These are phyloP conservation scores for Pelargonium nanum DNA, from an alignment of 345 rosid species.

Conservation along the genomic window DNA sequence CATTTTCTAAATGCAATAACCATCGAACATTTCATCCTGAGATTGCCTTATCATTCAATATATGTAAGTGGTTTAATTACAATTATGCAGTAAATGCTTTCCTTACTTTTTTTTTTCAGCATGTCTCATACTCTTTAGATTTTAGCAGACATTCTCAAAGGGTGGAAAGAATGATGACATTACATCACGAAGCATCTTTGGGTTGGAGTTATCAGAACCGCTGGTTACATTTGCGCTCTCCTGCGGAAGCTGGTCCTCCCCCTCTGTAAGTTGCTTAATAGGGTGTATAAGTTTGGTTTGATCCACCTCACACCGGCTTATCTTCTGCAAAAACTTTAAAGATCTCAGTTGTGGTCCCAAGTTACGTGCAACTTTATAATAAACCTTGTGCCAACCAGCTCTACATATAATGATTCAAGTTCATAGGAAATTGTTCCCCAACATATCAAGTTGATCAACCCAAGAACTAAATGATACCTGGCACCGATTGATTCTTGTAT, in stretches of 20 bases:
- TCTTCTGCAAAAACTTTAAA: not conserved
- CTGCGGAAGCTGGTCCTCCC: slow-evolving; percentile 96
- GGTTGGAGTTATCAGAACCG: slow-evolving; percentile 73
- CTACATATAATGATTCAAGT: not conserved
- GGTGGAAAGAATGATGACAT: slow-evolving; percentile 46
- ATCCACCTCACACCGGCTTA: slow-evolving; percentile 2
- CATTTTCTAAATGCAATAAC: slow-evolving; percentile 52
- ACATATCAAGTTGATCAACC: not conserved
- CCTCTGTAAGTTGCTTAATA: slow-evolving; percentile 52
- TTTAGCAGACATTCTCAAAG: slow-evolving; percentile 29
- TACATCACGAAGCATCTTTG: slow-evolving; percentile 49
- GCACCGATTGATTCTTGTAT: not conserved
- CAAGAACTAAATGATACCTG: not conserved
- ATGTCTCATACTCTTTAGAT: slow-evolving; percentile 10
- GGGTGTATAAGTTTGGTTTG: not conserved
- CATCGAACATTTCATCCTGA: slow-evolving; percentile 75
- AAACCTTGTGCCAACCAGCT: not conserved
- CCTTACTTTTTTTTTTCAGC: not conserved
- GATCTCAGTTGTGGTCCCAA: not conserved
- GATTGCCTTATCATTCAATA: slow-evolving; percentile 64
- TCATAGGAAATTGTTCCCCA: not conserved
- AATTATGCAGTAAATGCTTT: slow-evolving; percentile 8
- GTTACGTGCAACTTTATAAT: not conserved
- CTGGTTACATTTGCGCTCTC: slow-evolving; percentile 76
- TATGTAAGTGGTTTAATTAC: slow-evolving; percentile 31